Conservation (phyloP, 176 grass and related monocot species). For the Saccharum spontaneum region DNA sequence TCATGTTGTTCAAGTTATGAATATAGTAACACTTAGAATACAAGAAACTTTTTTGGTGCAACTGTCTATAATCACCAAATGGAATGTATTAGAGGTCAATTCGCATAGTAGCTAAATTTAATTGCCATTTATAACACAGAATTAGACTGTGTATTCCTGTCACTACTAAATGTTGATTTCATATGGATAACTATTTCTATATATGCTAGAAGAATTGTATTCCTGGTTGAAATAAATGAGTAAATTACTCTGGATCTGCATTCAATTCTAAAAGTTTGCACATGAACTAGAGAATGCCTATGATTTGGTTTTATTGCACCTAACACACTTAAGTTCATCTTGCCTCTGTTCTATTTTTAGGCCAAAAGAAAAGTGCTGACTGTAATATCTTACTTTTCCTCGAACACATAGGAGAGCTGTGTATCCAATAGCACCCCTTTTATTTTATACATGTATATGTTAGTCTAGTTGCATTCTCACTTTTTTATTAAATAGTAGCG, state of each 20-base stretch:
- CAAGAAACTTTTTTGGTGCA: neutral
- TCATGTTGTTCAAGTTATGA: conserved; percentile 3
- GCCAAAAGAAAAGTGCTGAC: no score
- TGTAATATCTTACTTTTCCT: neutral
- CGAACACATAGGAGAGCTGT: neutral
- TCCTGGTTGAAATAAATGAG: neutral
- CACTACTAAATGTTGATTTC: neutral
- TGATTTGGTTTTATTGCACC: neutral
- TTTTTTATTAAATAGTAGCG: neutral
- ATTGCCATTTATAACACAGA: neutral
- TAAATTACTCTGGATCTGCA: neutral
- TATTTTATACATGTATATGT: conserved; percentile 11
- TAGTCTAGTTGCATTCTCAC: neutral
- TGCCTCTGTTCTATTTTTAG: neutral
- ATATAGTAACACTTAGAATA: neutral
- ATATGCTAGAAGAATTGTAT: neutral
- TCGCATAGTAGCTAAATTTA: neutral
- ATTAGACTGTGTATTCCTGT: neutral
- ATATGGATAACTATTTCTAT: neutral
- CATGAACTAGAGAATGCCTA: neutral
- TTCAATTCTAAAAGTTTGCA: neutral
- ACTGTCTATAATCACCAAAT: neutral
- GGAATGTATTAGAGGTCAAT: neutral
- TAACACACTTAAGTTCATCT: neutral
- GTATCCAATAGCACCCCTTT: neutral